Evolutionary conservation across 768 basidiomycete species (phyloP), one percentile per base, ranked within the genome.

Genomic region (Trametes maxima): DNA sequence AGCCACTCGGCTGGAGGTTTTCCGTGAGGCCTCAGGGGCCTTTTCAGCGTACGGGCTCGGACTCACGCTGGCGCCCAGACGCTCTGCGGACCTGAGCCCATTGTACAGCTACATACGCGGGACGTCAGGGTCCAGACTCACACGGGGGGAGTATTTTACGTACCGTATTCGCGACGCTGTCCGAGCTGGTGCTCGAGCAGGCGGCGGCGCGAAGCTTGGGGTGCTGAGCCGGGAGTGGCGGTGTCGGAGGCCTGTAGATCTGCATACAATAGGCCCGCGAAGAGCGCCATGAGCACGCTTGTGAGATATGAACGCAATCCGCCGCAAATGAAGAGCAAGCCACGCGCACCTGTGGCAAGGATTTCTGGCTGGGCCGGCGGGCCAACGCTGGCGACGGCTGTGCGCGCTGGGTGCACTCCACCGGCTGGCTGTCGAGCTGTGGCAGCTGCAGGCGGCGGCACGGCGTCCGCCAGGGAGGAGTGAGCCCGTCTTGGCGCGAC

Each of bases 161-260:
- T 45, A 63, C 62, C 6, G 51, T 58, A 22, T 46, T 21, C 16
- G 55, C 45, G n/a, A 54, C 40, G 56, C 62, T 58, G 46, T 51
- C 43, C 8, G 62, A 59, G 57, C 62, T 59, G 24, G 44, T 51
- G 14, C 49, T 46, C 17, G 57, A 54, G 39, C 39, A 49, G 5
- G 59, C 57, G 13, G 47, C 54, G 19, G 60, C n/a, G 19, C 64
- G 50, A 54, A 52, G 54, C 48, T 55, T 54, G 54, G 63, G 54
- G 43, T 63, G 60, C 24, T 59, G 51, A n/a, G 66, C 68, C 24
- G 63, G 68, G 3, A 69, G 56, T 19, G 74, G 74, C 46, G 74
- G 74, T 16, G 74, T 75, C 14, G 74, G 74, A 33, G 74, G 74
- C 22, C 74, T 71, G 64, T 71, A 75, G 42, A 49, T 54, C 73